Percentiles rank a stretch among this genome's conserved stretches.
These are phyloP conservation scores for Lojkania enalia DNA, from an alignment of 2,329 filamentous ascomycete species.

Conservation along the genomic window DNA sequence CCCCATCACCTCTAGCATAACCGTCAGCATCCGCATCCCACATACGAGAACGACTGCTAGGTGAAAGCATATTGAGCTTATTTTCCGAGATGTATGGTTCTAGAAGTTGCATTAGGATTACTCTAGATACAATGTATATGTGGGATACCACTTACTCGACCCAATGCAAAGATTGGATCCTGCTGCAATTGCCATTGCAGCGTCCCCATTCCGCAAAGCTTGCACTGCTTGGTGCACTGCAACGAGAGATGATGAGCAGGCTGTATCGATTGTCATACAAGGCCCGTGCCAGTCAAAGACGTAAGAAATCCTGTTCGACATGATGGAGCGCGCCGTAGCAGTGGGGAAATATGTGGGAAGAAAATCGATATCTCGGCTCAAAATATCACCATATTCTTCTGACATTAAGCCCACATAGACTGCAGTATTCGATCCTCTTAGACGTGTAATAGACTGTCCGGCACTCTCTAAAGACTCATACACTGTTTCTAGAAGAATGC, in stretches of 20 bases:
- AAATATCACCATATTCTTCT: not conserved
- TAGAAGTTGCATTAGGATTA: not conserved
- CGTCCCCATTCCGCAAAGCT: slow-evolving; percentile 11
- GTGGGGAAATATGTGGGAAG: slow-evolving; percentile 23
- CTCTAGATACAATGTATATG: too few relatives aligned
- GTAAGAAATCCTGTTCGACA: slow-evolving; percentile 38
- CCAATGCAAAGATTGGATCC: slow-evolving; percentile 7
- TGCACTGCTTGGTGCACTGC: slow-evolving; percentile 23
- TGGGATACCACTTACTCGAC: too few relatives aligned
- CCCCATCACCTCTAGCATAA: slow-evolving; percentile 55
- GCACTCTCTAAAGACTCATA: slow-evolving; percentile 18
- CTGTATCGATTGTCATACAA: slow-evolving; percentile 41
- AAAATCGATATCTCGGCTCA: not conserved
- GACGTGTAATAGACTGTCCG: slow-evolving; percentile 2
- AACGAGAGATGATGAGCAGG: slow-evolving; percentile 35
- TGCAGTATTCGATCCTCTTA: slow-evolving; percentile 6
- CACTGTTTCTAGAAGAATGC: slow-evolving; percentile 16
- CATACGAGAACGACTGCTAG: slow-evolving; percentile 23
- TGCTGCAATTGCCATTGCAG: slow-evolving; percentile 11
- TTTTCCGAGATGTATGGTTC: not conserved
- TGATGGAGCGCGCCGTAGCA: slow-evolving; percentile 23
- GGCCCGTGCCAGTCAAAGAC: slow-evolving; percentile 39
- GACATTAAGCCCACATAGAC: slow-evolving; percentile 6
- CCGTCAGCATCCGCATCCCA: slow-evolving; percentile 48
- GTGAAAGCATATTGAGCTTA: slow-evolving; percentile 11